Evolutionary conservation across 2,329 filamentous ascomycete genomes (phyloP), one percentile per base, ranked within the genome.

Genomic region (Fusarium sarcochroum): DNA sequence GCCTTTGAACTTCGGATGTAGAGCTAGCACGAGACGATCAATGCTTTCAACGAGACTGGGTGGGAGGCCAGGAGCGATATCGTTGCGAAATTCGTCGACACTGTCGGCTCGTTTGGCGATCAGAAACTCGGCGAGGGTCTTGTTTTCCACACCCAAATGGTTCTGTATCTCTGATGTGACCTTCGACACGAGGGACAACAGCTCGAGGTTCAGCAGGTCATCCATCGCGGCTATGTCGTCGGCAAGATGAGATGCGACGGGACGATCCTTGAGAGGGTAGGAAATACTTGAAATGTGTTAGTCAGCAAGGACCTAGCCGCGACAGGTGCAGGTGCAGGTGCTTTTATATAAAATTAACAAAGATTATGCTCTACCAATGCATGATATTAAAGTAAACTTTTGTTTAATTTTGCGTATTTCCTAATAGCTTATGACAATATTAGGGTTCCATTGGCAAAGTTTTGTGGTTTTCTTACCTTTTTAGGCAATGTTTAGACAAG

Each of bases 131-230:
- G 96, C 94, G 25, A 99, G 89, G 7, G 93, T 97, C 81, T 97
- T 98, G 81, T 99, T 94, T 77, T 88, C 92, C 73, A 98, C 89
- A 57, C 94, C 93, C 62, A 98, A 82, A 81, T 99, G 93, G 76
- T 99, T 99, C 75, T 97, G 91, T 53, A 99, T 86, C 80, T 99
- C 96, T 18, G 92, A 95, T 15, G 94, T 94, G 73, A 99, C 93
- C 80, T 95, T 97, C 50, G 93, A 96, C 58, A 98, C 94, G 76
- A 99, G 90, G 74, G 94, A 97, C 54, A 99, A 87, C 64, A 97
- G 86, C 85, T 99, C 96, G 77, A 99, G 90, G 73, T 93, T 92
- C 79, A 93, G 89, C 71, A 99, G 87, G 76, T 98, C 95, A 77
- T 97, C 94, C 93, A 98, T 97, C 69, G 38, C 17, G 23, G 25